Base-by-base conservation (phyloP, 768 basidiomycete genomes). In the Kwoniella dendrophila region DNA sequence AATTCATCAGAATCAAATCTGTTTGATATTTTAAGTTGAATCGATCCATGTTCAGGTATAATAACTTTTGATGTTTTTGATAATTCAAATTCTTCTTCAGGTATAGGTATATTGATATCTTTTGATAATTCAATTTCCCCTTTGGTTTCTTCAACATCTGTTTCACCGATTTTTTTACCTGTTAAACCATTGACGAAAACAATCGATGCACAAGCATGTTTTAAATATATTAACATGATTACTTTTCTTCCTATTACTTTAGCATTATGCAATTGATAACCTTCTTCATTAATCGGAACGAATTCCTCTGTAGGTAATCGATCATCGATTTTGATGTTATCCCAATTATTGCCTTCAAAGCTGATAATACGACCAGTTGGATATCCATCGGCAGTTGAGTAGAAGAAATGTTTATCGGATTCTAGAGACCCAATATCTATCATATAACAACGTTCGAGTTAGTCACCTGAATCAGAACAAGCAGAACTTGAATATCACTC, bases 121-220 rank as follows among this genome's bases (percentile, higher is more conserved):
- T 40, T 48, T 41, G 33, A 26, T 8, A 56, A 40, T 16, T 52
- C 43, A 24, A 56, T 40, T 27, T 57, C 29, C 11, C 56, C 62
- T 34, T 49, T 56, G 18, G 62, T 64, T 2, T 50, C 62, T 4
- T 41, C 38, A 7, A 43, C 36, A 41, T 64, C 55, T 8, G 56
- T n/a, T 6, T 45, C 45, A 7, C 62, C 62, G 12, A 64, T 34
- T 33, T 32, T 32, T 22, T 20, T 20, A 24, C 62, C 62, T 4
- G 56, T 64, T 20, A 48, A 22, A 14, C 48, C 62, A 36, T 64
- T 50, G 30, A 33, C 30, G 34, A 64, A 64, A 14, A 50, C 55
- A 26, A 58, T 56, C 8, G 62, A 57, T 10, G 62, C 62, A 41
- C 62, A 64, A 29, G 62, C 62, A 34, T 64, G 45, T 30, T 51